Evolutionary conservation across 768 basidiomycete species (phyloP).

Genomic region (Lactarius tabidus): DNA sequence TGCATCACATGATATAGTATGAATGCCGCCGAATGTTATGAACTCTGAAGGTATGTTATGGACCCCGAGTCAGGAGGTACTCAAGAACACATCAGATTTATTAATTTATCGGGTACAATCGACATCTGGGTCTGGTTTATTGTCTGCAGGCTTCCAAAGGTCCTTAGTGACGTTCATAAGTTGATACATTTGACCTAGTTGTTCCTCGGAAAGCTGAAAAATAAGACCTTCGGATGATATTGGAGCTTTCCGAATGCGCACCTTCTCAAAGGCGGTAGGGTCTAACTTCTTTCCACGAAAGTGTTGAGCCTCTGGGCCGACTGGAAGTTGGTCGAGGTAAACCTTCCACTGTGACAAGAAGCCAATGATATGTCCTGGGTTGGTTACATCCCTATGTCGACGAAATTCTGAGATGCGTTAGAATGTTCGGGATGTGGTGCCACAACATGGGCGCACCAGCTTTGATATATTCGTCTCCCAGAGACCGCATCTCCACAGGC

Average conservation of each 20-base stretch:
- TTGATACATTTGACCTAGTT: constrained; percentile 91
- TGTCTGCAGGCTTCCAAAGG: constrained; percentile 65
- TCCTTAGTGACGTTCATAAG: constrained; percentile 89
- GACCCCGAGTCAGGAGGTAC: neutral
- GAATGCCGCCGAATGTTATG: too few species aligned
- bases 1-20: neutral
- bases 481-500: constrained; percentile 42
- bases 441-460: constrained; percentile 26
- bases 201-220: constrained; percentile 78
- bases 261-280: constrained; percentile 71
- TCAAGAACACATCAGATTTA: neutral
- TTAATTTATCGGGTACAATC: neutral
- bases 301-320: constrained; percentile 38
- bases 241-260: constrained; percentile 29
- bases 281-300: constrained; percentile 70
- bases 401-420: constrained; percentile 64
- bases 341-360: constrained; percentile 95
- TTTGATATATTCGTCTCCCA: constrained; percentile 49
- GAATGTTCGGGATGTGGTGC: neutral
- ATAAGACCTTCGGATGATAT: constrained; percentile 1
- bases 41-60: too few species aligned
- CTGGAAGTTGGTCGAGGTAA: constrained; percentile 74
- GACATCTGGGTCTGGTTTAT: neutral
- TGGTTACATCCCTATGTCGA: constrained; percentile 70
- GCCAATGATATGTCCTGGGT: constrained; percentile 88